A percentile compares a stretch with the other conserved stretches of the same genome.
Conservation (phyloP, 305 asterid genomes). For the Solanum hybrid region DNA sequence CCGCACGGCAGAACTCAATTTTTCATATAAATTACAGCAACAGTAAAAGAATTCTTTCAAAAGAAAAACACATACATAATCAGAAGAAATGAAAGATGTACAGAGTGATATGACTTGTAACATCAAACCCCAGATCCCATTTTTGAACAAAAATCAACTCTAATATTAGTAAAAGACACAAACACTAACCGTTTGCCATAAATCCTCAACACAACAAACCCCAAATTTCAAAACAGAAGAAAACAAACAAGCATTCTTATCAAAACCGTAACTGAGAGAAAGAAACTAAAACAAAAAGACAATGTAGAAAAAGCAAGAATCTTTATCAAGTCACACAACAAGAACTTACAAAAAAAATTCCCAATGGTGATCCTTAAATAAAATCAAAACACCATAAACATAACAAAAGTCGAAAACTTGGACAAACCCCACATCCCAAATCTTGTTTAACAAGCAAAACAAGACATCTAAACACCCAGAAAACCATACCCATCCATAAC, state of each 20-base stretch:
- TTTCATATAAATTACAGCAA: neutral
- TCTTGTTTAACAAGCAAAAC: constrained; percentile 26
- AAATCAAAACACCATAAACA: constrained; percentile 16
- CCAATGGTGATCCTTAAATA: constrained; percentile 26
- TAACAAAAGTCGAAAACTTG: constrained; percentile 8
- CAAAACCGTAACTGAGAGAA: constrained; percentile 8
- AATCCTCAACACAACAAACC: constrained; percentile 9
- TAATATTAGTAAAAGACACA: neutral
- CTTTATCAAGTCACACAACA: constrained; percentile 7
- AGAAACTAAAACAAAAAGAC: constrained; percentile 11
- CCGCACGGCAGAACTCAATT: neutral
- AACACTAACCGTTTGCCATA: neutral
- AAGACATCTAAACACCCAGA: neutral
- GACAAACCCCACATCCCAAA: constrained; percentile 14
- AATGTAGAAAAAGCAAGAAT: constrained; percentile 17
- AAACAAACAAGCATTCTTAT: constrained; percentile 11
- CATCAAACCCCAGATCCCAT: constrained; percentile 27
- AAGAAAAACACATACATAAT: neutral
- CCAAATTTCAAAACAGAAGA: constrained; percentile 4
- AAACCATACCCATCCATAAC: neutral
- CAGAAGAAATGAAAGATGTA: neutral
- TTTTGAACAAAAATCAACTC: constrained; percentile 7
- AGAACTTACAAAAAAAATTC: constrained; percentile 6
- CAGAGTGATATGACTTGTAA: neutral
- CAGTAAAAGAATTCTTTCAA: neutral